Evolutionary conservation across 345 rosid species (phyloP), one percentile per base, ranked within the genome.

Genomic region (Eucalyptus polybractea): DNA sequence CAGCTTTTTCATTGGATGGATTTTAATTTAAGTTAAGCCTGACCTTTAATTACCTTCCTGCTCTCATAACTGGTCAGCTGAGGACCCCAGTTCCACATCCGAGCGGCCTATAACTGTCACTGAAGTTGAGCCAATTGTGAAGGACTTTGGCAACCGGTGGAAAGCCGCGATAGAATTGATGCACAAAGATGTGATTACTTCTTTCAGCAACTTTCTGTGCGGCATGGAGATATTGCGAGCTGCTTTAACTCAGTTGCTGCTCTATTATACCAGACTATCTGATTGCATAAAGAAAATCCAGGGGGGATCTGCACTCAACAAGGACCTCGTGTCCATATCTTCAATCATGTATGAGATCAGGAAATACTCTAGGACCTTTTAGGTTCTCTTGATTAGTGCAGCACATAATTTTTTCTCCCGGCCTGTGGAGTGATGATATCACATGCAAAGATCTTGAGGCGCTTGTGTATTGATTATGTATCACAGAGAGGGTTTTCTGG

Each of bases 211-310:
- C 94, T 98, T 95, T 93, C 91, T 97, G 92, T 95, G 99, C 24
- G 99, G 99, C 42, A 98, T 96, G 99, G 98, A 98, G 92, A 98
- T 98, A 89, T 88, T 98, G 93, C 95, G 96, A 89, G 99, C 99
- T 89, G 98, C 99, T 86, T 89, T 97, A 94, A 98, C 99, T 50
- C 99, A 98, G 91, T 94, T 98, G 25, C 94, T 98, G 89, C 99
- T 98, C 53, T 98, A 97, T 90, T 97, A 98, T 89, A 97, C 99
- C 90, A 92, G 99, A 90, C 97, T 98, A 37, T 94, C 99, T 0
- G 99, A 98, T 86, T 94, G 96, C 96, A 96, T 95, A 88, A 96
- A 96, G 96, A 94, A 89, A 93, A 93, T 96, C 51, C 87, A 88
- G 37, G 98, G 98, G n/a, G 99, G 97, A 21, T 93, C 99, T 29